A percentile compares a stretch with the other conserved stretches of the same genome.
Evolutionary conservation across 2,329 filamentous ascomycete species (phyloP).

Genomic region (Aspergillus bombycis): DNA sequence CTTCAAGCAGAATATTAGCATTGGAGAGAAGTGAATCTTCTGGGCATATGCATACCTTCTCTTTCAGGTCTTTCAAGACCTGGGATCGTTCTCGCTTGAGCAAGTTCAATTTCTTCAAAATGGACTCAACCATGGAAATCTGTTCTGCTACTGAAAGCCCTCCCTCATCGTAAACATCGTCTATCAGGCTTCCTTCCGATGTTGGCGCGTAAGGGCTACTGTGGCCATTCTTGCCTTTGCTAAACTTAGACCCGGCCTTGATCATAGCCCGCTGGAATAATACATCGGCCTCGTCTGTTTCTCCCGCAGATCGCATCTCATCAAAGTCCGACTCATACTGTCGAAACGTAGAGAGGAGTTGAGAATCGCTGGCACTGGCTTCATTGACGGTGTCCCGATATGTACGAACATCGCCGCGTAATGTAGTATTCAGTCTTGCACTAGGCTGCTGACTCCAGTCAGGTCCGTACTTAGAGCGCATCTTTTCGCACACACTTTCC

Average conservation of each 20-base stretch:
- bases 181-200: conserved; percentile 78
- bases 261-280: conserved; percentile 86
- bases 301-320: conserved; percentile 89
- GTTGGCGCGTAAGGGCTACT: conserved; percentile 60
- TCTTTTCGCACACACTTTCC: conserved; percentile 97
- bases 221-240: conserved; percentile 63
- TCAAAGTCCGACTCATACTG: conserved; percentile 89
- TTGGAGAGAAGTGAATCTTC: not conserved
- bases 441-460: conserved; percentile 99
- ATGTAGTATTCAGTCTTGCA: conserved; percentile 80
- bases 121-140: conserved; percentile 83
- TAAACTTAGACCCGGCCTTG: conserved; percentile 66
- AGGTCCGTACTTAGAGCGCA: conserved; percentile 93
- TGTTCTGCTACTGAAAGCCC: conserved; percentile 83
- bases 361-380: conserved; percentile 81
- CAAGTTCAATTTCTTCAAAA: conserved; percentile 86
- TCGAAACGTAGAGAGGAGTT: conserved; percentile 79
- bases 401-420: conserved; percentile 82
- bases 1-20: conserved; percentile 49
- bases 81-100: conserved; percentile 91
- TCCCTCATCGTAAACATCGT: conserved; percentile 85
- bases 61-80: conserved; percentile 94
- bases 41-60: conserved; percentile 68
- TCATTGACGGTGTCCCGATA: conserved; percentile 90
- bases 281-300: conserved; percentile 82